These are phyloP conservation scores for Luffa aegyptiaca DNA, from an alignment of 306 rosid genomes.

Conservation along the genomic window DNA sequence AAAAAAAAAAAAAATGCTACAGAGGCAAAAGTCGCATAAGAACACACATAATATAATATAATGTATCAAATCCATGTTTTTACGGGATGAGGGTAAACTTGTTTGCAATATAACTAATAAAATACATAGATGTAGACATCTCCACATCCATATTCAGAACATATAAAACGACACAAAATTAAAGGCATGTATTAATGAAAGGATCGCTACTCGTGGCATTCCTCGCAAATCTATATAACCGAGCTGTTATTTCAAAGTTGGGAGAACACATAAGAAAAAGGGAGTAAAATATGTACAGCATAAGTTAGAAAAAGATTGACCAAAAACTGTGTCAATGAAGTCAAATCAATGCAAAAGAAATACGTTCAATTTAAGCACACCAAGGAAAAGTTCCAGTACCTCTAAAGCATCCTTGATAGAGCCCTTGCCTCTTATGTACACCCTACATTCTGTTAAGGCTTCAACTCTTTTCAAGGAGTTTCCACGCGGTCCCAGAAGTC, in stretches of 20 bases:
- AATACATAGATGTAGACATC: not conserved
- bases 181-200: not conserved
- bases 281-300: not conserved
- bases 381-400: conserved; percentile 27
- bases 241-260: not conserved
- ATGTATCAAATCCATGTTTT: not conserved
- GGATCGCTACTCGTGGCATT: not conserved
- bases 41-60: not conserved
- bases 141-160: not conserved
- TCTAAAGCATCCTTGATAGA: conserved; percentile 80
- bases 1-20: not conserved
- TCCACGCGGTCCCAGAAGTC: conserved; percentile 90
- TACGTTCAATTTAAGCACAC: not conserved
- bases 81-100: not conserved
- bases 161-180: not conserved
- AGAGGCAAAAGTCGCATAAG: not conserved
- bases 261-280: not conserved
- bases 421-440: conserved; percentile 84
- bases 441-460: conserved; percentile 86
- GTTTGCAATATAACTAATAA: not conserved
- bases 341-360: not conserved
- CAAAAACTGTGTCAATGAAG: not conserved
- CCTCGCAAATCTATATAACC: not conserved
- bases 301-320: not conserved
- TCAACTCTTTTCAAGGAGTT: conserved; percentile 92